A percentile compares a stretch with the other conserved stretches of the same genome.
These are phyloP conservation scores for Marasmius sp. DNA, from an alignment of 1,284 basidiomycete genomes.

Conservation along the genomic window DNA sequence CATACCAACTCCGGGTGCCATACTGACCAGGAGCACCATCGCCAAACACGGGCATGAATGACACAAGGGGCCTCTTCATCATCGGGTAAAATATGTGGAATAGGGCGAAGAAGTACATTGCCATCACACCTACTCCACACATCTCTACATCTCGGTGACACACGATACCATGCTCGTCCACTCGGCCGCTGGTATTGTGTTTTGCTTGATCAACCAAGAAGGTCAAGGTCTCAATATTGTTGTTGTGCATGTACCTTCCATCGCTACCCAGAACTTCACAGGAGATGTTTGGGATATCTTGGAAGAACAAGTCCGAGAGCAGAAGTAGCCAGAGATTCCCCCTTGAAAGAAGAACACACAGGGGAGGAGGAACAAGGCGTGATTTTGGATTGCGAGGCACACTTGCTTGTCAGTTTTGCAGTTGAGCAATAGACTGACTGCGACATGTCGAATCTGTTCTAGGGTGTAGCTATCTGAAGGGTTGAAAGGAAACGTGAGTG, in stretches of 20 bases:
- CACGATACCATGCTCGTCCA: slow-evolving; percentile 25
- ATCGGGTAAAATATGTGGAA: no score
- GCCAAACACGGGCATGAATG: no score
- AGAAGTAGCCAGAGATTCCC: background rate
- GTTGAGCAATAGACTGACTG: background rate
- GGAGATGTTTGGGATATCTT: background rate
- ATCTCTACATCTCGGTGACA: slow-evolving; percentile 20
- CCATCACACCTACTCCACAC: slow-evolving; percentile 23
- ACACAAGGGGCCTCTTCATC: no score
- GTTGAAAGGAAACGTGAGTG: background rate
- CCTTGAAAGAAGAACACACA: background rate
- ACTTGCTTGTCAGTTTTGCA: background rate
- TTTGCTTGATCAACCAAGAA: slow-evolving; percentile 25
- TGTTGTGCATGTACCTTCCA: background rate
- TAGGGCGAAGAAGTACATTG: slow-evolving; percentile 19
- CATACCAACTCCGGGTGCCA: no score
- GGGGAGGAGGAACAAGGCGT: background rate
- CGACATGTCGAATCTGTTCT: background rate
- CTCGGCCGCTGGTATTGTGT: slow-evolving; percentile 22
- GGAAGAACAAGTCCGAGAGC: background rate
- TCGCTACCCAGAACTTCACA: background rate
- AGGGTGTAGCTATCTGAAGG: background rate
- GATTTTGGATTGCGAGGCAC: background rate
- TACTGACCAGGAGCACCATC: no score
- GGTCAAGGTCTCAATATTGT: slow-evolving; percentile 17